phyloP scores from a whole-genome alignment of 2,329 filamentous ascomycete species.

The Helicocarpus griseus region DNA sequence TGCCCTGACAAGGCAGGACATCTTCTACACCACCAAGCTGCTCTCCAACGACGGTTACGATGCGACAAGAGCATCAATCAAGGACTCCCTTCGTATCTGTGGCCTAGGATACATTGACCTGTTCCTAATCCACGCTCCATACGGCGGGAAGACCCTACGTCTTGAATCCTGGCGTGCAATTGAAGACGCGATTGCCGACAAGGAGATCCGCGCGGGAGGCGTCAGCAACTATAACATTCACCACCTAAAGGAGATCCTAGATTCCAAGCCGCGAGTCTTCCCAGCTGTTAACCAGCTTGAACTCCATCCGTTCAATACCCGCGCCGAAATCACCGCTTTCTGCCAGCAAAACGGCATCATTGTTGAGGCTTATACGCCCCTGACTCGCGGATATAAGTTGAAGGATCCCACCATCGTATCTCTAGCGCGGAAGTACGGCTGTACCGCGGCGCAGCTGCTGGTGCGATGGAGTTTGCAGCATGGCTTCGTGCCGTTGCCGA shows the following conservation, averaged over 20 bases:
- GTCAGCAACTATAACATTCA: conserved; percentile 62
- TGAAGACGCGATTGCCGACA: conserved; percentile 48
- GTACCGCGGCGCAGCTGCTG: conserved; percentile 63
- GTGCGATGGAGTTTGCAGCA: conserved; percentile 72
- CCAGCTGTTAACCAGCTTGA: conserved; percentile 38
- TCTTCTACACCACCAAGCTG: conserved; percentile 44
- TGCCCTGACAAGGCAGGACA: conserved; percentile 36
- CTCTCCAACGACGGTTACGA: conserved; percentile 42
- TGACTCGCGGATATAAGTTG: conserved; percentile 63
- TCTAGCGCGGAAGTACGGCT: conserved; percentile 58
- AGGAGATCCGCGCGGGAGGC: conserved; percentile 59
- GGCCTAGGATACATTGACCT: conserved; percentile 61
- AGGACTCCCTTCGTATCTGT: conserved; percentile 54
- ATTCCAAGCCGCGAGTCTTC: conserved; percentile 32
- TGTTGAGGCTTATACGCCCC: conserved; percentile 70
- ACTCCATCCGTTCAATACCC: conserved; percentile 51
- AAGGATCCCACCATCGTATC: conserved; percentile 52
- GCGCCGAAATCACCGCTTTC: conserved; percentile 54
- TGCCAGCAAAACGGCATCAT: conserved; percentile 58
- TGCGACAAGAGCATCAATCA: conserved; percentile 42
- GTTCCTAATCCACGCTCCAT: conserved; percentile 47
- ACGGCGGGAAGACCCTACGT: conserved; percentile 40
- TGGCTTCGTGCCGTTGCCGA: conserved; percentile 62
- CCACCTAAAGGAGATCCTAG: conserved; percentile 38
- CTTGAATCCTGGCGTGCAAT: conserved; percentile 53